phyloP scores from a whole-genome alignment of 1,284 basidiomycete genomes.

The Wallemia hederae region DNA sequence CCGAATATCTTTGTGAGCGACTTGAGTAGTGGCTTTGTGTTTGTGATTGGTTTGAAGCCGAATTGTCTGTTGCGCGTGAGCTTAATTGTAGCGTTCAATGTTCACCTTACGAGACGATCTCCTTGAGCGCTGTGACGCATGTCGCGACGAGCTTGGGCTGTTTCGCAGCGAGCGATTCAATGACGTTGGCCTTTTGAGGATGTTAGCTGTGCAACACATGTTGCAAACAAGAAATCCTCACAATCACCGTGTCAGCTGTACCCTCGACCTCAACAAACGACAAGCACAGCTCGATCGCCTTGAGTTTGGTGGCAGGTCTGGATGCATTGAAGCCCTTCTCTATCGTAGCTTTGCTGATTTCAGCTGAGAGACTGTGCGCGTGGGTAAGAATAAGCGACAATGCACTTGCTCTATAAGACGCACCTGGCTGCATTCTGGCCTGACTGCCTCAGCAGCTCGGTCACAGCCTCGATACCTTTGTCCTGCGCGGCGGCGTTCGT shows the following conservation, averaged over 20 bases:
- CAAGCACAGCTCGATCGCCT: constrained; percentile 55
- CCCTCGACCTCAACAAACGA: constrained; percentile 91
- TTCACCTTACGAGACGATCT: constrained; percentile 31
- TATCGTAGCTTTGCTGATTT: constrained; percentile 60
- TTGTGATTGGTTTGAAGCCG: constrained; percentile 46
- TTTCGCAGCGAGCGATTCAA: constrained; percentile 63
- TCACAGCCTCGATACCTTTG: constrained; percentile 67
- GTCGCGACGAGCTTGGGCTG: constrained; percentile 84
- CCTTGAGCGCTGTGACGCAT: constrained; percentile 46
- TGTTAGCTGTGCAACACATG: constrained; percentile 1
- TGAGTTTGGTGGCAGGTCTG: constrained; percentile 66
- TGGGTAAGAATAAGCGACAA: background rate
- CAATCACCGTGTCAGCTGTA: constrained; percentile 54
- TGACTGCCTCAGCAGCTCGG: constrained; percentile 61
- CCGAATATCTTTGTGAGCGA: constrained; percentile 71
- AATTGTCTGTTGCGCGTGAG: constrained; percentile 29
- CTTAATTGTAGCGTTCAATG: constrained; percentile 2
- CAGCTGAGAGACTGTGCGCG: constrained; percentile 22
- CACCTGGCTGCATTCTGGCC: constrained; percentile 49
- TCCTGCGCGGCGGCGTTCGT: constrained; percentile 94
- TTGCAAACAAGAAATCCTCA: constrained; percentile 21
- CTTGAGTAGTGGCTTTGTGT: constrained; percentile 50
- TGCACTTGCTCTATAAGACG: too few species aligned
- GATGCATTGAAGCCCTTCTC: constrained; percentile 87
- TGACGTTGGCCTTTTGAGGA: constrained; percentile 35